Conservation (phyloP, 129 eudicot genomes). For the Cynara cardunculus region DNA sequence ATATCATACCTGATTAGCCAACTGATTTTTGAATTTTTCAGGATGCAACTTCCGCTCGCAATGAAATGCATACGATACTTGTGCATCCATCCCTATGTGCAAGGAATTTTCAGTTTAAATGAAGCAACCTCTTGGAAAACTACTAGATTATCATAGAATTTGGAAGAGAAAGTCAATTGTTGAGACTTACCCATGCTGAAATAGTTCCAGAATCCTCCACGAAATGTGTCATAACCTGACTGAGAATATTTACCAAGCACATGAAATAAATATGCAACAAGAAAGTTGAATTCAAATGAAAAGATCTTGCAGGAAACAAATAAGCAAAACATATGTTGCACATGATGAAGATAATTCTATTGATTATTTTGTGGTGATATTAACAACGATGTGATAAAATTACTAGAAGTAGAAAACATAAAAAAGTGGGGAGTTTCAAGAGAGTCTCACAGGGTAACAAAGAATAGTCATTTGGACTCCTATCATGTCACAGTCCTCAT, state of each 20-base stretch:
- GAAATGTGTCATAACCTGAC: conserved; percentile 81
- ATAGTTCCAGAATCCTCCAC: conserved; percentile 99
- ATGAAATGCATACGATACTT: conserved; percentile 96
- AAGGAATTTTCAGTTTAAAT: background rate
- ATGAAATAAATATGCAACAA: conserved; percentile 2
- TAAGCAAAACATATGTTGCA: background rate
- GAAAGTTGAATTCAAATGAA: background rate
- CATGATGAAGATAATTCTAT: background rate
- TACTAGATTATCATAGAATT: background rate
- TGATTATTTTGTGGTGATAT: background rate
- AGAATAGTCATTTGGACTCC: too few species aligned
- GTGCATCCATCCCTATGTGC: conserved; percentile 90
- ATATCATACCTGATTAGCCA: conserved; percentile 71
- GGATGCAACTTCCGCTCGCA: conserved; percentile 85
- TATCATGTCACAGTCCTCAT: too few species aligned
- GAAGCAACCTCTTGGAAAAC: background rate
- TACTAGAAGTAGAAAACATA: background rate
- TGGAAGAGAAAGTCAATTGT: background rate
- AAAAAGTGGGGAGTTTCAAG: too few species aligned
- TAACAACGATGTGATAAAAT: background rate
- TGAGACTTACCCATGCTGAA: conserved; percentile 91
- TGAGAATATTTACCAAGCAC: conserved; percentile 32
- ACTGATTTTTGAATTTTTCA: conserved; percentile 85
- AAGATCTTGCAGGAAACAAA: background rate
- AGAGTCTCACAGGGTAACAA: too few species aligned